Evolutionary conservation across 2,329 filamentous ascomycete genomes (phyloP), one percentile per base, ranked within the genome.

Genomic region (Phoma herbarum): DNA sequence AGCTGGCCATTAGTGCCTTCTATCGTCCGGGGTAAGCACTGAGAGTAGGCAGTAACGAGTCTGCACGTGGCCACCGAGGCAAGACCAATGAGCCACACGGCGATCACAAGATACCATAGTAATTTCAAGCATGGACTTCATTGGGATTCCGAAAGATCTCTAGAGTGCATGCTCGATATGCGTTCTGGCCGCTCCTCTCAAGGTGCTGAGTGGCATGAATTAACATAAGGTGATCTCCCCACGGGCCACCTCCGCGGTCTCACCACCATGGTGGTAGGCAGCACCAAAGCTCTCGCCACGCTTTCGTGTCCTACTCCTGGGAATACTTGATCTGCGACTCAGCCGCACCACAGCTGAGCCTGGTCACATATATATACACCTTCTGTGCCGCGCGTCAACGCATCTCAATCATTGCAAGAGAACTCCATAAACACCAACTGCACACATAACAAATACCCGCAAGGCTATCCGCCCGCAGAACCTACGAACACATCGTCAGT

Each of bases 201-300:
- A 25, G 33, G 25, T 20, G 22, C 16, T 48, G 37, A 29, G 44
- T 49, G 48, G 37, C 37, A 37, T 49, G 37, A 44, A 42, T 49
- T 26, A 23, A 20, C 22, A 54, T 59, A 10, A 54, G 56, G 56
- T 59, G 56, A 59, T 33, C 35, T 54, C 31, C 31, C 39, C 56
- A 59, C 56, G 45, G 39, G 33, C 49, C 49, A 49, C 50, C 55
- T 43, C 55, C 56, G 46, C 56, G 45, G 16, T 54, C 56, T 50
- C 56, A 59, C 56, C 56, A 59, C 56, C 51, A 47, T n/a, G n/a
- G 28, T 9, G 46, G 29, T 39, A 26, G 20, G 41, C 28, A 45
- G n/a, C 12, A 29, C 41, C 25, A 26, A 14, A 31, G 28, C 23
- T 54, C 33, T 59, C 50, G 33, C 55, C 55, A 52, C 37, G 35